Evolutionary conservation across 441 rosid species (phyloP).

Genomic region (Hura crepitans): DNA sequence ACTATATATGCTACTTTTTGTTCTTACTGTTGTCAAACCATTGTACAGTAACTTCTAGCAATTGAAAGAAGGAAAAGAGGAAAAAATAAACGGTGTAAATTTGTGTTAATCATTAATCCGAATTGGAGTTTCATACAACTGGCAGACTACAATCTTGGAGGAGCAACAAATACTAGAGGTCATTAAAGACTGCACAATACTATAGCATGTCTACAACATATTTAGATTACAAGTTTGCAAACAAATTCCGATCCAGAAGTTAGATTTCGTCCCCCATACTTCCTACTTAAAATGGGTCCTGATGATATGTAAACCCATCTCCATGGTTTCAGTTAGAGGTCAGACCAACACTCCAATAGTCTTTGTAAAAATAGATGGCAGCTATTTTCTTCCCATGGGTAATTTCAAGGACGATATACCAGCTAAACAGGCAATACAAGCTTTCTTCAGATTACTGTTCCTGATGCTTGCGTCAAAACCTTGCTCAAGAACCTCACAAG

Average conservation of each 20-base stretch:
- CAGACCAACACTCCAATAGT: not conserved
- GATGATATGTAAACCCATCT: not conserved
- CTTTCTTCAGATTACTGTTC: conserved; percentile 6
- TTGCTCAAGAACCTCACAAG: not conserved
- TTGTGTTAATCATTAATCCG: not conserved
- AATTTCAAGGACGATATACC: not conserved
- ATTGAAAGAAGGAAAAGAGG: too few relatives aligned
- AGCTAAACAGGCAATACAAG: not conserved
- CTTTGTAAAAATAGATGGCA: not conserved
- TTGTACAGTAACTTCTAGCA: not conserved
- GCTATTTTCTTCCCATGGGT: conserved; percentile 9
- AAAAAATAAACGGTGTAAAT: not conserved
- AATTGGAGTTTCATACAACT: conserved; percentile 11
- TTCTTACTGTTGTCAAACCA: too few relatives aligned
- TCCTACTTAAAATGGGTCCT: not conserved
- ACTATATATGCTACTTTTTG: too few relatives aligned
- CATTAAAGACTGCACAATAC: conserved; percentile 14
- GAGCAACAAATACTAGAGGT: conserved; percentile 3
- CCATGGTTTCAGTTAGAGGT: not conserved
- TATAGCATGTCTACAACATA: not conserved
- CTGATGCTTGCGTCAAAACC: conserved; percentile 11
- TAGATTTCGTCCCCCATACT: conserved; percentile 1
- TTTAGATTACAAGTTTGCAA: conserved; percentile 9
- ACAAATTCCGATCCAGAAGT: conserved; percentile 12
- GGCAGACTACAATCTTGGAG: not conserved